Base-by-base conservation (phyloP, 1,139 yeast genomes). In the Saccharomyces hybrid region DNA sequence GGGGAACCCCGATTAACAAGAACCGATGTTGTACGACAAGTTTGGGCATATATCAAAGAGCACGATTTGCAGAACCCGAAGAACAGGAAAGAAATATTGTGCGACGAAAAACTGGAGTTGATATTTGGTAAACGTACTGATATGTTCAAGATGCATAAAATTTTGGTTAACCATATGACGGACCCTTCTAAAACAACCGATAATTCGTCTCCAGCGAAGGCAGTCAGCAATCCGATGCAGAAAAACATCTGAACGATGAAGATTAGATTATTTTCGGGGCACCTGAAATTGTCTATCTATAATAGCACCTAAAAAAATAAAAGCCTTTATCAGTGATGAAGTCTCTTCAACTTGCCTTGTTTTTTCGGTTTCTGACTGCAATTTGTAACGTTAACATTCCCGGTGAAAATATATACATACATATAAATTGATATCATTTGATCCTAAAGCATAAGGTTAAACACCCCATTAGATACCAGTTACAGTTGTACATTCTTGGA, bases 1-100 rank as follows among this genome's bases (percentile, higher is more conserved):
- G 53, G 53, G 4, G 50, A 34, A 11, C 4, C 23, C 9, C 28
- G 9, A 13, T 14, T 48, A 31, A 30, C 53, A 2, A 51, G 53
- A 14, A 51, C 53, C 8, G 53, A 47, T n/a, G 48, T 51, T 2
- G 50, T 51, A n/a, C 34, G 48, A 61, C 72, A 70, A 49, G 69
- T 88, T 16, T 88, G 96, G 96, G 78, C 75, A 5, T 83, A 88
- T 66, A 86, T 88, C 58, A 84, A 83, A 63, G 77, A 69, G 16
- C 66, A 84, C 54, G 70, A 80, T 42, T 71, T 88, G 41, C 96
- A 88, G 65, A 81, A 86, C 61, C 88, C 91, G 1, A 67, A 72
- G 2, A 88, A 87, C 66, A 77, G 77, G 59, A 73, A 93, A 56
- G 81, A 79, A 56, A 84, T 88, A 23, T 14, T 78, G 6, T 86